phyloP scores from a whole-genome alignment of 2,329 filamentous ascomycete genomes.

The Pestalotiopsis sp. region DNA sequence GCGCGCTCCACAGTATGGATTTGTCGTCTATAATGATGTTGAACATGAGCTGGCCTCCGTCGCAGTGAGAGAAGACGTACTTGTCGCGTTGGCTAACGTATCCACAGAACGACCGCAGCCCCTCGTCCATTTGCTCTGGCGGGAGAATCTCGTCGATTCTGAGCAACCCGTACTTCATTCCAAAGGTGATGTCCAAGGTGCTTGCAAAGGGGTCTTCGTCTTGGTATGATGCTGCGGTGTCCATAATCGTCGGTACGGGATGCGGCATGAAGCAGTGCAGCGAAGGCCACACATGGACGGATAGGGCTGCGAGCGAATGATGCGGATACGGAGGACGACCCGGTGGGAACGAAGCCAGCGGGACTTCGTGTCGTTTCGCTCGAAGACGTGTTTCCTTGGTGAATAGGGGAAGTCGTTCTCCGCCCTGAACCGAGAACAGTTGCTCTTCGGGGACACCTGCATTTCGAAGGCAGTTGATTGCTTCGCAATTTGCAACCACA shows the following conservation, averaged over 20 bases:
- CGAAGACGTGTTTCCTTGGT: slow-evolving; percentile 1
- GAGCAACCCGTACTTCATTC: slow-evolving; percentile 23
- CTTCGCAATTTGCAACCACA: slow-evolving; percentile 27
- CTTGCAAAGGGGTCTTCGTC: slow-evolving; percentile 18
- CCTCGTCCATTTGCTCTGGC: slow-evolving; percentile 13
- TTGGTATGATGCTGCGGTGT: slow-evolving; percentile 20
- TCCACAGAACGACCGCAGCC: slow-evolving; percentile 15
- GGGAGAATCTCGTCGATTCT: slow-evolving; percentile 16
- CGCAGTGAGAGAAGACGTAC: slow-evolving; percentile 20
- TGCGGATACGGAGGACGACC: neutral
- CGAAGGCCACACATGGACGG: slow-evolving; percentile 26
- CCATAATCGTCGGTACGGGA: slow-evolving; percentile 18
- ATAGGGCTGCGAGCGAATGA: slow-evolving; percentile 13
- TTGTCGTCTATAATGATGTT: slow-evolving; percentile 25
- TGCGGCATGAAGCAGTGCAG: slow-evolving; percentile 27
- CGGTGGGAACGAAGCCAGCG: neutral
- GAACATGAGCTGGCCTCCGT: slow-evolving; percentile 29
- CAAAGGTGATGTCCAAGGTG: slow-evolving; percentile 23
- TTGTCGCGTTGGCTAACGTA: slow-evolving; percentile 18
- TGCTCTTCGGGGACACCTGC: slow-evolving; percentile 27
- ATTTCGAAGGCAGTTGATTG: slow-evolving; percentile 23
- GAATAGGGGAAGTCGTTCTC: slow-evolving; percentile 28
- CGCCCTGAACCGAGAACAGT: slow-evolving; percentile 24
- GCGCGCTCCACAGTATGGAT: slow-evolving; percentile 23
- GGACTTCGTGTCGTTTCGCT: neutral